Base-by-base conservation (phyloP, 768 basidiomycete species). In the Xerocomellus chrysenteron region DNA sequence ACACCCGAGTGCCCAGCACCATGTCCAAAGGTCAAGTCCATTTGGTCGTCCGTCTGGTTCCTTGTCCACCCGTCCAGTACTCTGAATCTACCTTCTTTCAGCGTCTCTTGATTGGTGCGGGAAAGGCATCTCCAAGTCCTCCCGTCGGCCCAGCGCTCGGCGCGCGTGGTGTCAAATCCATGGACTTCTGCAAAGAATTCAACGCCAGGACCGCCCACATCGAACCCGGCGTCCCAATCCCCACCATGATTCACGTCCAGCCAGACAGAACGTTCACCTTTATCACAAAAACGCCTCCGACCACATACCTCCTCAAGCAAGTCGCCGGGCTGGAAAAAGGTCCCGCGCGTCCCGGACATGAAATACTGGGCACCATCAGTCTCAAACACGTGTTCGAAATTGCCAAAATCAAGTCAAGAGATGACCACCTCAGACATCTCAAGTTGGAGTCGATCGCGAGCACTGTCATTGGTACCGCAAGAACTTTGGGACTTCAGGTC, bases 121-220 rank as follows among this genome's bases (percentile, higher is more conserved):
- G 93, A 43, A 98, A 98, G 70, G 96, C 96, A 36, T 88, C 95
- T 28, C 95, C 96, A 17, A 90, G 92, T 39, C 96, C 96, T 54
- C 96, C 96, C 10, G 90, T 99, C 50, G 96, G 96, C 67, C 96
- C 96, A 52, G 96, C 95, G 33, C 84, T 99, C 51, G 97, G 97
- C 77, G 96, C 97, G 61, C 86, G 93, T 68, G 97, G 97, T 65
- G 95, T 99, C 64, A 98, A 97, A 76, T 94, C 94, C 28, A 98
- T 98, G 90, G 97, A 99, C 76, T 99, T 99, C 70, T 97, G 94
- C 81, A 99, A 98, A 73, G 94, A 98, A 72, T 99, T 98, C 78
- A 99, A 99, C 69, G 95, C 96, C n/a, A 87, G 88, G 61, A 98
- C 96, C 19, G 88, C 92, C 33, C 88, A 92, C 70, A 81, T 96